These are phyloP conservation scores for Garcia nutans DNA, from an alignment of 345 rosid genomes.

Conservation along the genomic window DNA sequence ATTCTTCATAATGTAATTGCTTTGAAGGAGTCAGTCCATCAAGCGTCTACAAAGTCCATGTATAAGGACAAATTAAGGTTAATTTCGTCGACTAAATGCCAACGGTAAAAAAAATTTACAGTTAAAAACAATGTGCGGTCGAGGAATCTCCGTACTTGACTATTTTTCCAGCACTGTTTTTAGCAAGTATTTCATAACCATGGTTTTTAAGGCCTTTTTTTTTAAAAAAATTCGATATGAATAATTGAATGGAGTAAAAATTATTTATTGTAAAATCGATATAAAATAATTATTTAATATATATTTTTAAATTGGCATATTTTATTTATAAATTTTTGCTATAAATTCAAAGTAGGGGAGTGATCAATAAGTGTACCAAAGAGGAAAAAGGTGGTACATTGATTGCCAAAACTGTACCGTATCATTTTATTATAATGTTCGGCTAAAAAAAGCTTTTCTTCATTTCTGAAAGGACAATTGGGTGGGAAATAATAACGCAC, in stretches of 20 bases:
- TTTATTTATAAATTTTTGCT: too few relatives aligned
- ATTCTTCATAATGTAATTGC: too few relatives aligned
- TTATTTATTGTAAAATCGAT: too few relatives aligned
- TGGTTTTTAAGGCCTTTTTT: too few relatives aligned
- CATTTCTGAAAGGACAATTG: neutral
- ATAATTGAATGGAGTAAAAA: too few relatives aligned
- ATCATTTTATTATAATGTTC: neutral
- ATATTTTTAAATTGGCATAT: too few relatives aligned
- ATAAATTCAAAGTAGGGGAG: too few relatives aligned
- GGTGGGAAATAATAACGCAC: neutral
- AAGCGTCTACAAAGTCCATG: neutral
- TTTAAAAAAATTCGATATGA: too few relatives aligned
- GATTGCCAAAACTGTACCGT: neutral
- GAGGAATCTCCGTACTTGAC: neutral
- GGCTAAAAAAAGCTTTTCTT: neutral
- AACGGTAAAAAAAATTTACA: neutral
- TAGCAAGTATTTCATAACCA: too few relatives aligned
- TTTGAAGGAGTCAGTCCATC: neutral
- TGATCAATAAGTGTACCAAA: too few relatives aligned
- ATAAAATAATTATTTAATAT: too few relatives aligned
- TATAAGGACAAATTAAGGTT: neutral
- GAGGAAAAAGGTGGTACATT: neutral
- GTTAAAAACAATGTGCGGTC: neutral
- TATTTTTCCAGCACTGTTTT: too few relatives aligned
- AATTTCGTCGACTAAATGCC: neutral